Percentiles rank a stretch among this genome's conserved stretches.
These are phyloP conservation scores for Boletellus sp. DNA, from an alignment of 768 basidiomycete genomes.

Conservation along the genomic window DNA sequence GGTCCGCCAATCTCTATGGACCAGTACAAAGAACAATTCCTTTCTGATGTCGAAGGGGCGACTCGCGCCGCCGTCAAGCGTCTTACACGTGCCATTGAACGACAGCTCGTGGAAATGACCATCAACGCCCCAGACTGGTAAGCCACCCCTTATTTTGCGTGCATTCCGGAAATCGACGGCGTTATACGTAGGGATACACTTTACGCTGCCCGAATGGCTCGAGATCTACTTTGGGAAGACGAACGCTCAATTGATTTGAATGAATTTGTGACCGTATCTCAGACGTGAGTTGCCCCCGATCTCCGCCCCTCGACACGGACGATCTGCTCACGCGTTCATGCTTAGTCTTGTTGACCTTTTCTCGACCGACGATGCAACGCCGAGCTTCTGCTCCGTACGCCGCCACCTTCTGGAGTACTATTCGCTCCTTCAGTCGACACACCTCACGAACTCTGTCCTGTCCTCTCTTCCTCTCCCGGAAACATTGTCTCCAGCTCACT, in stretches of 20 bases:
- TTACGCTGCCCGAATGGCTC: constrained; percentile 86
- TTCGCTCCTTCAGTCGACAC: constrained; percentile 75
- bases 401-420: constrained; percentile 81
- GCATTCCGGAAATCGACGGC: constrained; percentile 16
- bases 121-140: constrained; percentile 96
- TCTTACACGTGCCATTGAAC: constrained; percentile 72
- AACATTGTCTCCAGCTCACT: constrained; percentile 72
- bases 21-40: constrained; percentile 72
- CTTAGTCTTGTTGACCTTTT: constrained; percentile 87
- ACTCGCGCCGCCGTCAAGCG: constrained; percentile 81
- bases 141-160: constrained; percentile 24
- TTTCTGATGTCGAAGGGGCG: constrained; percentile 62
- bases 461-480: constrained; percentile 81
- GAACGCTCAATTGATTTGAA: constrained; percentile 73
- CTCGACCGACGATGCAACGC: constrained; percentile 58
- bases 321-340: constrained; percentile 23
- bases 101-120: constrained; percentile 66
- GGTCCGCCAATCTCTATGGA: constrained; percentile 77
- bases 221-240: constrained; percentile 88
- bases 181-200: constrained; percentile 71
- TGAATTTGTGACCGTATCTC: constrained; percentile 80
- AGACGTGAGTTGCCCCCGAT: constrained; percentile 65
- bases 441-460: constrained; percentile 82
- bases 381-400: constrained; percentile 59
- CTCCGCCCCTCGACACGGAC: constrained; percentile 14